Conservation (phyloP, 139 green algal genomes). For the Trebouxia sp. region DNA sequence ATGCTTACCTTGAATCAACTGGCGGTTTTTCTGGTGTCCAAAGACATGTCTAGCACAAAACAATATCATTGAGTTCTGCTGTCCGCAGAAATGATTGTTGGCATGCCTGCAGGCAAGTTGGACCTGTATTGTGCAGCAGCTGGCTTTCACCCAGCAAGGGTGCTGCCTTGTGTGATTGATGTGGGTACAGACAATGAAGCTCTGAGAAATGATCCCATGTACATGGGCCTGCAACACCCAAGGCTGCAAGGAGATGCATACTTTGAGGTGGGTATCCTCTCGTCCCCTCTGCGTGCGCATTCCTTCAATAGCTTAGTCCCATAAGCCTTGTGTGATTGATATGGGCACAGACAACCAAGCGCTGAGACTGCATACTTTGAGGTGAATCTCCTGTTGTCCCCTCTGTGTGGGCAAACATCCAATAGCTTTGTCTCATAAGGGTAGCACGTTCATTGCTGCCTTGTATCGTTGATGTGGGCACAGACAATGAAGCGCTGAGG, state of each 20-base stretch:
- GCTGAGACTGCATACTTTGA: no score
- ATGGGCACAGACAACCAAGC: not conserved
- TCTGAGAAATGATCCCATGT: slow-evolving; percentile 60
- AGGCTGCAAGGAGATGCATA: slow-evolving; percentile 77
- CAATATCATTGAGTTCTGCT: not conserved
- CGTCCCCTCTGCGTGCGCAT: not conserved
- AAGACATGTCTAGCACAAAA: not conserved
- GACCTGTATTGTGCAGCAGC: slow-evolving; percentile 92
- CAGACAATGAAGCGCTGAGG: slow-evolving; percentile 72
- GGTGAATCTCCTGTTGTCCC: no score
- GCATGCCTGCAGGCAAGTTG: slow-evolving; percentile 75
- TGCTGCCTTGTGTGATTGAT: slow-evolving; percentile 89
- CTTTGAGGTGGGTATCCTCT: slow-evolving; percentile 48
- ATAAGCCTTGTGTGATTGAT: no score
- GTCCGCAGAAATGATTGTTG: not conserved
- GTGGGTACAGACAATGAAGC: slow-evolving; percentile 84
- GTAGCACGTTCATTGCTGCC: no score
- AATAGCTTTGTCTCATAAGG: no score
- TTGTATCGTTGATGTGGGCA: slow-evolving; percentile 87
- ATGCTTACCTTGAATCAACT: not conserved
- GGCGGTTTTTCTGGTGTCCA: not conserved
- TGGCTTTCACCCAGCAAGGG: slow-evolving; percentile 82
- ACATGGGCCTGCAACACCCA: slow-evolving; percentile 70
- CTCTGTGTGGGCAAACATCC: no score
- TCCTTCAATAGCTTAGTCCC: no score